These are phyloP conservation scores for Phlegmacium glaucopus DNA, from an alignment of 768 basidiomycete species.

Conservation along the genomic window DNA sequence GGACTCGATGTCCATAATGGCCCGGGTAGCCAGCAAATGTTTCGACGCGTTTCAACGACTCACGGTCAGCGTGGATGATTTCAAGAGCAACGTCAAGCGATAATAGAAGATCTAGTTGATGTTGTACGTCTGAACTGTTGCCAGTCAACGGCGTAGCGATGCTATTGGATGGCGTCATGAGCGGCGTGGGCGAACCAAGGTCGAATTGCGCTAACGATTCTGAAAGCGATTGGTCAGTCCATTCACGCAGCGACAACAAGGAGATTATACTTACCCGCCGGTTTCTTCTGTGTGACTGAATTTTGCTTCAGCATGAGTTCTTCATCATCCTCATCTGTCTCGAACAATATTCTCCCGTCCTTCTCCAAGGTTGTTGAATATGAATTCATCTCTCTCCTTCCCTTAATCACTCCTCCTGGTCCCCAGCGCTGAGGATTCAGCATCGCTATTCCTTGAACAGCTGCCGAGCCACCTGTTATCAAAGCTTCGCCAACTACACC, in stretches of 20 bases:
- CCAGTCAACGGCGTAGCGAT: neutral
- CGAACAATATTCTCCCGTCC: conserved; percentile 47
- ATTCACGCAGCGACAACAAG: neutral
- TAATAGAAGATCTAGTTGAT: conserved; percentile 78
- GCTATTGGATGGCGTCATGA: conserved; percentile 5
- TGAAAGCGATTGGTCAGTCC: neutral
- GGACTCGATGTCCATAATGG: conserved; percentile 79
- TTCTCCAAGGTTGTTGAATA: conserved; percentile 37
- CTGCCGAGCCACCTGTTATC: conserved; percentile 69
- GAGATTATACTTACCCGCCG: conserved; percentile 6
- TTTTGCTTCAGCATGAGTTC: conserved; percentile 7
- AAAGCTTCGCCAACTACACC: conserved; percentile 66
- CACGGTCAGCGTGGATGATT: conserved; percentile 90
- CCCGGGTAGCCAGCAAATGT: conserved; percentile 88
- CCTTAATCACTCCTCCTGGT: conserved; percentile 31
- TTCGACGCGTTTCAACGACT: conserved; percentile 88
- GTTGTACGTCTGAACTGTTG: conserved; percentile 7
- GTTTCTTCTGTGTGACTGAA: neutral
- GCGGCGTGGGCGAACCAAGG: conserved; percentile 14
- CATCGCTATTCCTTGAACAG: conserved; percentile 85
- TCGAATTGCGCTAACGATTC: conserved; percentile 9
- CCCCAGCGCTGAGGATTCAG: conserved; percentile 88
- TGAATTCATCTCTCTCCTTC: conserved; percentile 13
- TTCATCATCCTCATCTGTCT: conserved; percentile 37
- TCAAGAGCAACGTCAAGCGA: conserved; percentile 90